Evolutionary conservation across 352 stramenopile species (phyloP).

Genomic region (Albugo candida): DNA sequence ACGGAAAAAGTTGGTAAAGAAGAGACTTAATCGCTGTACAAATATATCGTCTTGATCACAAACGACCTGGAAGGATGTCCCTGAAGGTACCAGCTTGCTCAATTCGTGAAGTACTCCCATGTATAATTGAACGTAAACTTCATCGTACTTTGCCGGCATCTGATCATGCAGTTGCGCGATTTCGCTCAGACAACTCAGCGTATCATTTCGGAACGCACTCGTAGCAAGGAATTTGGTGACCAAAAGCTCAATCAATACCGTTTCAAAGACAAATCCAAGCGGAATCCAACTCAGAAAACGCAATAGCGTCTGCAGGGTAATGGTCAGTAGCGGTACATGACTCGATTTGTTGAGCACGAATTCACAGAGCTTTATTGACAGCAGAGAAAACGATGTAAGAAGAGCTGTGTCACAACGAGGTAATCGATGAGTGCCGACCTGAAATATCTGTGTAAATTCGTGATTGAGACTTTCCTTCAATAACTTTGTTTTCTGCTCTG

Average conservation of each 20-base stretch:
- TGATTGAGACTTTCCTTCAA: conserved; percentile 97
- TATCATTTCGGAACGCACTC: conserved; percentile 90
- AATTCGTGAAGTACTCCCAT: conserved; percentile 87
- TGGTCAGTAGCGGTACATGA: conserved; percentile 83
- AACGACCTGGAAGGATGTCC: conserved; percentile 83
- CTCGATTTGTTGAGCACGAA: conserved; percentile 94
- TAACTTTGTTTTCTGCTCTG: conserved; percentile 93
- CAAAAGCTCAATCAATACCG: conserved; percentile 87
- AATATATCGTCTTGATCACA: conserved; percentile 93
- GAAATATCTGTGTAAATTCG: conserved; percentile 97
- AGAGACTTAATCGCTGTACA: conserved; percentile 93
- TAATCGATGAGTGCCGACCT: conserved; percentile 11
- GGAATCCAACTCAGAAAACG: conserved; percentile 97
- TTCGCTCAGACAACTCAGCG: conserved; percentile 96
- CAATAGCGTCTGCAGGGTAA: conserved; percentile 94
- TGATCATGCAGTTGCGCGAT: conserved; percentile 86
- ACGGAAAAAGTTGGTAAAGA: conserved; percentile 90
- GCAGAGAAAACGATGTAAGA: conserved; percentile 5
- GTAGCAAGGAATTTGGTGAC: conserved; percentile 93
- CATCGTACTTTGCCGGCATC: conserved; percentile 83
- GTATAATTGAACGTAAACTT: conserved; percentile 90
- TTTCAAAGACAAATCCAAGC: conserved; percentile 97
- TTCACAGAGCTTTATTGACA: conserved; percentile 80
- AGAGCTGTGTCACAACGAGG: not conserved
- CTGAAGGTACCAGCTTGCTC: conserved; percentile 76